phyloP scores from a whole-genome alignment of 768 basidiomycete species.

The Rhizopogon sp. region DNA sequence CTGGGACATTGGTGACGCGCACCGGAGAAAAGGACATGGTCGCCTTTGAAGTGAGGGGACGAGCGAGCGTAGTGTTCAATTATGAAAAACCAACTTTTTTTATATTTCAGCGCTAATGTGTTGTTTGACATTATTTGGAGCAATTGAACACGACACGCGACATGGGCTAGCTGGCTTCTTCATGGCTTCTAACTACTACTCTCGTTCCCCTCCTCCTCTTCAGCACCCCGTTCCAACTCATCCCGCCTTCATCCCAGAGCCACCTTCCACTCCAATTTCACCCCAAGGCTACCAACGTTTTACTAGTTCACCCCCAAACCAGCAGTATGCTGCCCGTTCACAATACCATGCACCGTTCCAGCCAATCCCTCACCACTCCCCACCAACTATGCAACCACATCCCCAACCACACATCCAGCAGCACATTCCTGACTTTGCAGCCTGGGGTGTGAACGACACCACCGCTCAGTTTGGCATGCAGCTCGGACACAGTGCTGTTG shows the following conservation, averaged over 20 bases:
- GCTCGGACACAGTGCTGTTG: constrained; percentile 85
- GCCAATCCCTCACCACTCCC: constrained; percentile 36
- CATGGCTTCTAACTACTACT: constrained; percentile 27
- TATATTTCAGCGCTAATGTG: neutral
- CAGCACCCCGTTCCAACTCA: constrained; percentile 88
- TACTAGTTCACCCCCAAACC: constrained; percentile 48
- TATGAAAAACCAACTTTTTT: neutral
- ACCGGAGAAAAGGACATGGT: constrained; percentile 44
- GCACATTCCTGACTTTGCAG: constrained; percentile 43
- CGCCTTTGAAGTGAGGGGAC: neutral
- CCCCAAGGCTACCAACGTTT: constrained; percentile 74
- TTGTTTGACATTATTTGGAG: neutral
- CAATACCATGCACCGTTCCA: constrained; percentile 43
- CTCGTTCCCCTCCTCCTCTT: constrained; percentile 69
- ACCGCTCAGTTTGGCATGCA: constrained; percentile 97
- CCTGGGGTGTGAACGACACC: constrained; percentile 87
- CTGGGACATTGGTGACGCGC: constrained; percentile 59
- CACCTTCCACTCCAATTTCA: constrained; percentile 66
- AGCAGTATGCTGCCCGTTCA: constrained; percentile 15
- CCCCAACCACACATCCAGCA: constrained; percentile 31
- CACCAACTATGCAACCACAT: constrained; percentile 21
- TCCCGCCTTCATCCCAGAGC: constrained; percentile 80
- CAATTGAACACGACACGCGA: too few species aligned
- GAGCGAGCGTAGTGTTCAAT: neutral
- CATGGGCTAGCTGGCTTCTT: too few species aligned